A percentile compares a stretch with the other conserved stretches of the same genome.
Evolutionary conservation across 306 rosid genomes (phyloP).

Genomic region (Corylus heterophylla): DNA sequence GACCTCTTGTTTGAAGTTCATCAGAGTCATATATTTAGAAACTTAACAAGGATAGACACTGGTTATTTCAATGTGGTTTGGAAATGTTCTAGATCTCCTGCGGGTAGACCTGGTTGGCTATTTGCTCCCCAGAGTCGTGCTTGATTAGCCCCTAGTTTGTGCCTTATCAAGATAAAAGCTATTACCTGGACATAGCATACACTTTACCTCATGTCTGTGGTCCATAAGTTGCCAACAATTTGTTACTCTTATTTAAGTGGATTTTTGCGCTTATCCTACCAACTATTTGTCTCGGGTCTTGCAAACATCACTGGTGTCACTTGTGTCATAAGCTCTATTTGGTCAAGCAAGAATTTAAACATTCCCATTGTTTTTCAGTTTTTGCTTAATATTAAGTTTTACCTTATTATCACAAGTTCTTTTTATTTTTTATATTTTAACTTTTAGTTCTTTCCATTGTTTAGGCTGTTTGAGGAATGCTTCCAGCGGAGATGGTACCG

Average conservation of each 20-base stretch:
- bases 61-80: not conserved
- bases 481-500: constrained; percentile 98
- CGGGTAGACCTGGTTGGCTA: constrained; percentile 4
- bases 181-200: not conserved
- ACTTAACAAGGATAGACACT: not conserved
- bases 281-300: not conserved
- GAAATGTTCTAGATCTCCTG: not conserved
- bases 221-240: not conserved
- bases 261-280: not conserved
- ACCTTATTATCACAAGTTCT: not conserved
- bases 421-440: constrained; percentile 13
- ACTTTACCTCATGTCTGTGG: not conserved
- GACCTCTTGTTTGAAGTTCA: constrained; percentile 14
- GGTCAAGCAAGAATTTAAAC: not conserved
- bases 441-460: constrained; percentile 5
- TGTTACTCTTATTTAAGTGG: not conserved
- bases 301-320: not conserved
- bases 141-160: constrained; percentile 9
- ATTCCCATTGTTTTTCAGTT: not conserved
- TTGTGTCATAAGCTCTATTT: not conserved
- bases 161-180: not conserved
- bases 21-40: not conserved
- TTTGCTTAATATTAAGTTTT: not conserved
- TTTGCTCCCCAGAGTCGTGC: not conserved
- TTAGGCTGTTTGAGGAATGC: constrained; percentile 97